Evolutionary conservation across 208 protist species (phyloP).

Genomic region (Acanthamoeba healyi): DNA sequence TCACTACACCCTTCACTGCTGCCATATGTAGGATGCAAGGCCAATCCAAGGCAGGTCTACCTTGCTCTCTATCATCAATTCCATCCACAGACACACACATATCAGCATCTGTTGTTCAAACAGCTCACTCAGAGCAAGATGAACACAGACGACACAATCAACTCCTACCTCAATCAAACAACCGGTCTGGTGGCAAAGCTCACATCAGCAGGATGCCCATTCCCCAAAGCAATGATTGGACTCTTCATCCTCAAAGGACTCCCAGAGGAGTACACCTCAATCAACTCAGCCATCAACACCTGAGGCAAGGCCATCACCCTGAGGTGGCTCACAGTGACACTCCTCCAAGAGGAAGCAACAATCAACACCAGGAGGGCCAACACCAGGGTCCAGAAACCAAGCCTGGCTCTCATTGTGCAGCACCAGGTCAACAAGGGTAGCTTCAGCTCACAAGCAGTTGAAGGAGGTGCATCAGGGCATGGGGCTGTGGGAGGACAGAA

Average conservation of each 20-base stretch:
- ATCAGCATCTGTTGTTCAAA: neutral
- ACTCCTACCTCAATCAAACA: neutral
- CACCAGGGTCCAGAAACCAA: too few relatives aligned
- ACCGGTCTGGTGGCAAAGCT: neutral
- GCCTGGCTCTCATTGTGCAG: too few relatives aligned
- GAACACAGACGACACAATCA: neutral
- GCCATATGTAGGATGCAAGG: neutral
- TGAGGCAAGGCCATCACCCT: neutral
- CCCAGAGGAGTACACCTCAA: neutral
- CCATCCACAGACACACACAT: neutral
- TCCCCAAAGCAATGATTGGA: neutral
- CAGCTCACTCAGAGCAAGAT: neutral
- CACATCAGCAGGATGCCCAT: too few relatives aligned
- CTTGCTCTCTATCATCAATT: neutral
- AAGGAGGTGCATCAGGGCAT: too few relatives aligned
- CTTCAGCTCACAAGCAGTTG: too few relatives aligned
- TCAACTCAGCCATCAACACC: slow-evolving; percentile 14
- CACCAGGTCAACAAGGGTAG: neutral
- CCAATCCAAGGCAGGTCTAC: slow-evolving; percentile 8
- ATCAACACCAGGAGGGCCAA: neutral
- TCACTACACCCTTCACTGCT: neutral
- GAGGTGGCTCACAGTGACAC: neutral
- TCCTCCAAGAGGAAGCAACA: slow-evolving; percentile 7
- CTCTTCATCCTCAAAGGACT: neutral
- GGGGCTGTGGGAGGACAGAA: neutral